Evolutionary conservation across 805 yeast species (phyloP), one percentile per base, ranked within the genome.

Genomic region (Scheffersomyces amazonensis): DNA sequence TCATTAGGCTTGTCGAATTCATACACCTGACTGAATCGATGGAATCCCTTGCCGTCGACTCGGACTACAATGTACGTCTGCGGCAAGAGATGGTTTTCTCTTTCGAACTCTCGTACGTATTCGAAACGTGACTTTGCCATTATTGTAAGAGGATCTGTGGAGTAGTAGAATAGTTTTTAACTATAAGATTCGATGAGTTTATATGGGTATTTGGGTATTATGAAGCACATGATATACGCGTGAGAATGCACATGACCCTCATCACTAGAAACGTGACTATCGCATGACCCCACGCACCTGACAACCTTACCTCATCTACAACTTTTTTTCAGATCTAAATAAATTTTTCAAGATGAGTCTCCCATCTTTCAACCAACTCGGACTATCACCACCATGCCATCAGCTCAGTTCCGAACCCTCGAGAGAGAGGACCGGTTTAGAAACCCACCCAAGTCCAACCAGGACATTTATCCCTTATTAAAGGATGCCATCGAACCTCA

Each of bases 11-110:
- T 93, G 2, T 60, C 76, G 58, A 93, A 91, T 2, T 77, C 61
- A 58, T 93, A 93, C 40, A 66, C 63, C 25, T 73, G 73, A 2
- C 95, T 81, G 50, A 93, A 83, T 49, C 80, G 82, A 62, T 93
- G 99, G 58, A 93, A 93, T 17, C 96, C 95, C 46, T 93, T 76
- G 1, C 99, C 99, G 54, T 93, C 99, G 0, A 93, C 80, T 31
- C 99, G 71, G 2, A 93, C 77, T 8, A 93, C 83, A 7, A 93
- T 80, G 60, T 81, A 82, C 0, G 95, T 80, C 41, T 87, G 83
- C 1, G 90, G 96, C 0, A 93, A 71, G 4, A 93, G 70, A 21
- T 64, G 62, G 47, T 79, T 78, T 40, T 86, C 91, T 22, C 76
- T 66, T 58, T 93, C 99, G 60, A 87, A 93, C 38, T 65, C 62